Percentiles rank a stretch among this genome's conserved stretches.
Conservation (phyloP, 495 filamentous ascomycete species). For the Podospora pseudoanserina region DNA sequence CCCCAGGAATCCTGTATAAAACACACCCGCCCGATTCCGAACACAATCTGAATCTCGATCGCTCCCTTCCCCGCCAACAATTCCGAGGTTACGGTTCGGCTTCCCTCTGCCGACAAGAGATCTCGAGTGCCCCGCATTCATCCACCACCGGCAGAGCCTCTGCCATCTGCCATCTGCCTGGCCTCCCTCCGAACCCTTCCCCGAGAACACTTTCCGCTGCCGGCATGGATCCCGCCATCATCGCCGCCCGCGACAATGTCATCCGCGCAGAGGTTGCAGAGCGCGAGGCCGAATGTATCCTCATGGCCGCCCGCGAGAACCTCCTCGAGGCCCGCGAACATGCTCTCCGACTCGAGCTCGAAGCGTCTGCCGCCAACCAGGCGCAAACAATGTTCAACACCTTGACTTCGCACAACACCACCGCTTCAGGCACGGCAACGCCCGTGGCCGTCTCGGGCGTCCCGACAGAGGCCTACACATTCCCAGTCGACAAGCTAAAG, state of each 20-base stretch:
- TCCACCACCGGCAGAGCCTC: conserved; percentile 2
- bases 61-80: neutral
- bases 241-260: neutral
- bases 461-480: conserved; percentile 53
- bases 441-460: conserved; percentile 6
- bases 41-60: neutral
- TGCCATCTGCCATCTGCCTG: neutral
- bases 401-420: conserved; percentile 7
- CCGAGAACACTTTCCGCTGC: neutral
- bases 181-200: neutral
- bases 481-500: conserved; percentile 68
- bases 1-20: neutral
- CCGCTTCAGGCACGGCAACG: conserved; percentile 11
- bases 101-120: neutral
- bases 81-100: neutral
- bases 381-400: neutral
- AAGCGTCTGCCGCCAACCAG: neutral
- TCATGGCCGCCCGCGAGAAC: neutral
- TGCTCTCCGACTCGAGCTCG: neutral
- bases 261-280: neutral
- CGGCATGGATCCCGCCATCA: neutral
- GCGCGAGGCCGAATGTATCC: neutral
- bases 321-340: neutral
- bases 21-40: neutral
- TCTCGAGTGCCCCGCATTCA: conserved; percentile 3